Conservation (phyloP, 441 rosid genomes). For the Pelargonium fulgidum region DNA sequence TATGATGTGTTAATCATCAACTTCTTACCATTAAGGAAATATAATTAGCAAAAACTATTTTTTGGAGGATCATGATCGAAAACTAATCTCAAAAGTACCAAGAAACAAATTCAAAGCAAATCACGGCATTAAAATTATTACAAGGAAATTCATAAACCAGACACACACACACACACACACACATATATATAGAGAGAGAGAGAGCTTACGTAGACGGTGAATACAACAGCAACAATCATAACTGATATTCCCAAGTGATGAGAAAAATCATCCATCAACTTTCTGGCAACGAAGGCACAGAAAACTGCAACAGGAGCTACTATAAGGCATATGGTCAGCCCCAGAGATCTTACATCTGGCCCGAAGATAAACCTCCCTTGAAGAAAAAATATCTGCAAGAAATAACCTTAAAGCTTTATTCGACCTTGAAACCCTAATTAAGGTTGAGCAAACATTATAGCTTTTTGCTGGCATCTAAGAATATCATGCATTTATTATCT, state of each 20-base stretch:
- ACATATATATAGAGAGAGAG: conserved; percentile 8
- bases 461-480: neutral
- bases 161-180: neutral
- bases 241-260: conserved; percentile 58
- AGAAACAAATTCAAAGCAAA: neutral
- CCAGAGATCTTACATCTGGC: conserved; percentile 79
- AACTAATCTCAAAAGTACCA: neutral
- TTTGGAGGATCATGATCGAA: neutral
- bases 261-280: conserved; percentile 62
- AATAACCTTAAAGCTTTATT: conserved; percentile 10
- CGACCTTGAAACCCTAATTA: neutral
- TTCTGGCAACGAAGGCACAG: conserved; percentile 71
- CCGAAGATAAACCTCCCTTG: conserved; percentile 86
- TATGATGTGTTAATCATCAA: neutral
- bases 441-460: neutral
- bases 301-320: conserved; percentile 63
- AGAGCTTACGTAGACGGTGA: conserved; percentile 56
- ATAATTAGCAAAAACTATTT: no score
- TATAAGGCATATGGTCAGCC: conserved; percentile 60
- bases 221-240: conserved; percentile 44
- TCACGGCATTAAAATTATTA: neutral
- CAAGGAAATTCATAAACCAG: neutral
- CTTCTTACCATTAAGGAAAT: no score
- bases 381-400: conserved; percentile 59
- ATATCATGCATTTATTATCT: neutral